These are phyloP conservation scores for Magnusiomyces fungicola DNA, from an alignment of 1,139 yeast genomes.

Conservation along the genomic window DNA sequence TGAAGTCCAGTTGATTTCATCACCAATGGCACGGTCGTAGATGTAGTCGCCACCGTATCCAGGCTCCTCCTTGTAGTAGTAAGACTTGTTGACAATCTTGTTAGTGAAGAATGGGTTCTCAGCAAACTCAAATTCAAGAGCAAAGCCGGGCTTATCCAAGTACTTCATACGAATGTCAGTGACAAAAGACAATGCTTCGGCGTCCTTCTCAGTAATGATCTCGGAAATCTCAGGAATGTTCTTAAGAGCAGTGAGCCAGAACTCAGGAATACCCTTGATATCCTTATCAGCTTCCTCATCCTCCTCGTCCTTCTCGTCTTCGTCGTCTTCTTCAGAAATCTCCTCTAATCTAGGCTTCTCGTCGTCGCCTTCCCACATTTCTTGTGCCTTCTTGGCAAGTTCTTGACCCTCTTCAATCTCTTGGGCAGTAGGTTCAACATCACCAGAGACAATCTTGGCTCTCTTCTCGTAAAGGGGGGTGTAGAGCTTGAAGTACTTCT, in stretches of 20 bases:
- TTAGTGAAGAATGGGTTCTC: slow-evolving; percentile 77
- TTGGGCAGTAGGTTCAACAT: slow-evolving; percentile 64
- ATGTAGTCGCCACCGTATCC: slow-evolving; percentile 95
- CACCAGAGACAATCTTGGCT: slow-evolving; percentile 63
- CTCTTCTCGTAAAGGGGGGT: slow-evolving; percentile 74
- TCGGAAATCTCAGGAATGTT: slow-evolving; percentile 78
- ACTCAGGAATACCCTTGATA: slow-evolving; percentile 76
- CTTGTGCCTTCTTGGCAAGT: slow-evolving; percentile 42
- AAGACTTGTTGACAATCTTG: slow-evolving; percentile 67
- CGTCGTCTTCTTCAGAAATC: slow-evolving; percentile 29
- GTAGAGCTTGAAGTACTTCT: slow-evolving; percentile 65
- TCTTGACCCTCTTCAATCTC: slow-evolving; percentile 74
- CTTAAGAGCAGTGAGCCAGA: slow-evolving; percentile 95
- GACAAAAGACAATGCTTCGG: slow-evolving; percentile 67
- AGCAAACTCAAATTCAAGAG: slow-evolving; percentile 69
- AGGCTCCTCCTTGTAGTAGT: slow-evolving; percentile 88
- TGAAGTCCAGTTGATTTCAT: slow-evolving; percentile 74
- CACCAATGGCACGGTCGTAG: slow-evolving; percentile 94
- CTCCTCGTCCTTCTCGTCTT: slow-evolving; percentile 40
- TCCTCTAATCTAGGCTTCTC: slow-evolving; percentile 42
- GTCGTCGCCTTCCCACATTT: slow-evolving; percentile 37
- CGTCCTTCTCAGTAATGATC: slow-evolving; percentile 83
- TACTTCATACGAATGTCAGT: slow-evolving; percentile 74
- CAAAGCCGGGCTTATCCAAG: slow-evolving; percentile 84
- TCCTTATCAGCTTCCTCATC: slow-evolving; percentile 40